Conservation (phyloP, 163 green algal genomes). For the Prototheca stagnorum region DNA sequence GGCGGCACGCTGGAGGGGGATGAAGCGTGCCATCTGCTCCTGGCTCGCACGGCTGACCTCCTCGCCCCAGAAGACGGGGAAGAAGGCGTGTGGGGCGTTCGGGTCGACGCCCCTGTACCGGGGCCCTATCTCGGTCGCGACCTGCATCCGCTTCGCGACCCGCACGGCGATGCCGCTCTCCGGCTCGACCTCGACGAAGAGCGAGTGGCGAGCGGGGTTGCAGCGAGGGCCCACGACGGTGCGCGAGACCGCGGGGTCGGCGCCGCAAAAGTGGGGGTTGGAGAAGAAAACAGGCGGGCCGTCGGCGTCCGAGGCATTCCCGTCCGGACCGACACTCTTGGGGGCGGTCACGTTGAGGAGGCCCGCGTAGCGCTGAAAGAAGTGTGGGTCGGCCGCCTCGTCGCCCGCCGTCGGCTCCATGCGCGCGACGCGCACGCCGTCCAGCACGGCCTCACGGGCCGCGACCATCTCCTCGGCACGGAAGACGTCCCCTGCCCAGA, state of each 20-base stretch:
- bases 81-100: slow-evolving; percentile 11
- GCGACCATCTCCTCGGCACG: slow-evolving; percentile 1
- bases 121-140: slow-evolving; percentile 21
- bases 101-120: slow-evolving; percentile 13
- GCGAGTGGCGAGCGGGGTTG: slow-evolving; percentile 9
- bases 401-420: slow-evolving; percentile 10
- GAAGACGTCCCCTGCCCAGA: slow-evolving; percentile 35
- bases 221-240: slow-evolving; percentile 27
- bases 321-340: not conserved
- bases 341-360: slow-evolving; percentile 29
- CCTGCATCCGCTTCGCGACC: slow-evolving; percentile 27
- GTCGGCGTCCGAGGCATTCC: too few relatives aligned
- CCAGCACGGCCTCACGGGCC: not conserved
- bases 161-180: slow-evolving; percentile 28
- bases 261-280: slow-evolving; percentile 19
- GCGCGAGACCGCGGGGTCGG: slow-evolving; percentile 16
- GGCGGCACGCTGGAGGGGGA: not conserved
- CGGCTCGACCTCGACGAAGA: slow-evolving; percentile 33
- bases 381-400: slow-evolving; percentile 10
- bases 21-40: not conserved
- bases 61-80: slow-evolving; percentile 35
- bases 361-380: slow-evolving; percentile 22
- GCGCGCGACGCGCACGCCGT: slow-evolving; percentile 13
- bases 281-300: slow-evolving; percentile 21
- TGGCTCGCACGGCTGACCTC: slow-evolving; percentile 2